These are phyloP conservation scores for Omphalea diandra DNA, from an alignment of 441 rosid genomes.

Conservation along the genomic window DNA sequence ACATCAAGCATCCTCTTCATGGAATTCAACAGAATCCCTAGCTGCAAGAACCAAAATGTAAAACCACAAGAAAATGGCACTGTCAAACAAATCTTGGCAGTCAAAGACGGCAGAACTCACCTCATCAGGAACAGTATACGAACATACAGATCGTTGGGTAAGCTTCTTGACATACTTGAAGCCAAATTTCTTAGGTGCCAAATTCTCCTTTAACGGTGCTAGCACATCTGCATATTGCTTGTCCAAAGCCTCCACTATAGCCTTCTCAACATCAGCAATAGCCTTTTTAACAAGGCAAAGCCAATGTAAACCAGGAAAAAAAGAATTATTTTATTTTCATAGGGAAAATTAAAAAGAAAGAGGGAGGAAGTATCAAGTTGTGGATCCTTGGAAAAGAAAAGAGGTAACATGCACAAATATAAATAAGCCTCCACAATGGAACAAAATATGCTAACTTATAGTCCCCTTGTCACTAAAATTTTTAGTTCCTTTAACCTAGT, in stretches of 20 bases:
- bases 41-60: conserved; percentile 37
- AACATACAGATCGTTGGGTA: conserved; percentile 72
- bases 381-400: background rate
- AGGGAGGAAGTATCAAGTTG: background rate
- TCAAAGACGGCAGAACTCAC: conserved; percentile 35
- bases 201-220: conserved; percentile 86
- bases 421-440: background rate
- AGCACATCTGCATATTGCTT: conserved; percentile 92
- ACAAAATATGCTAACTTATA: background rate
- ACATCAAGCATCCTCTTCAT: conserved; percentile 85
- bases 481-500: background rate
- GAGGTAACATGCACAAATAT: background rate
- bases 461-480: too few species aligned
- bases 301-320: background rate
- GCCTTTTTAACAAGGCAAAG: conserved; percentile 49
- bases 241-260: conserved; percentile 90
- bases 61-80: background rate
- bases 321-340: background rate
- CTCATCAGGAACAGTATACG: conserved; percentile 88
- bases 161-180: conserved; percentile 90
- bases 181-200: conserved; percentile 88
- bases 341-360: background rate
- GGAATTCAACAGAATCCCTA: conserved; percentile 84
- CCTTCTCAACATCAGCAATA: conserved; percentile 92
- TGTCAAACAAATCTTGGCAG: conserved; percentile 12